Evolutionary conservation across 495 filamentous ascomycete species (phyloP).

Genomic region (Neohortaea acidophila): DNA sequence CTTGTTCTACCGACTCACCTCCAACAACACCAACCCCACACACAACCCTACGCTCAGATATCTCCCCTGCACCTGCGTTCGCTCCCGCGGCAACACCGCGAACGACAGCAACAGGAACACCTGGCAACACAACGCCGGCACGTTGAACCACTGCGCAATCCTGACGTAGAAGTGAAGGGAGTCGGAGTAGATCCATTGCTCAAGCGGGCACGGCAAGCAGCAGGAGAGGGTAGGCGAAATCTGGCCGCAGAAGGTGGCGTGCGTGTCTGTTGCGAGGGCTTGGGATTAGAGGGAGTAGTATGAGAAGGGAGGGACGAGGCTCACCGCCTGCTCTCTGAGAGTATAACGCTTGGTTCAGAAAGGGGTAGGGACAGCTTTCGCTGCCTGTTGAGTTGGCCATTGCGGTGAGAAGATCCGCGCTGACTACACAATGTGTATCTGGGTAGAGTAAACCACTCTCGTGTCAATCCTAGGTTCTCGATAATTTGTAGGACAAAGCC

Average conservation of each 20-base stretch:
- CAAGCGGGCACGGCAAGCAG: constrained; percentile 27
- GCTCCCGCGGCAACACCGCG: constrained; percentile 20
- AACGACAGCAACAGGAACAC: constrained; percentile 27
- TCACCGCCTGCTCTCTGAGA: too few relatives aligned
- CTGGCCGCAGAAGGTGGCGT: constrained; percentile 23
- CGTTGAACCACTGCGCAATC: constrained; percentile 24
- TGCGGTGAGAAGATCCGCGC: too few relatives aligned
- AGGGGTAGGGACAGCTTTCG: constrained; percentile 21
- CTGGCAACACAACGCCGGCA: constrained; percentile 24
- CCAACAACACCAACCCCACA: constrained; percentile 21
- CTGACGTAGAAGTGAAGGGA: constrained; percentile 6
- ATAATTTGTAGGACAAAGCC: too few relatives aligned
- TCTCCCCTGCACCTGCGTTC: constrained; percentile 22
- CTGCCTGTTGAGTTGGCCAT: constrained; percentile 11
- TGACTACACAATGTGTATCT: too few relatives aligned
- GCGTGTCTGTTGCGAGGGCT: constrained; percentile 12
- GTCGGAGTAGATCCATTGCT: constrained; percentile 24
- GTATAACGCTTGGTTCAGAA: not conserved
- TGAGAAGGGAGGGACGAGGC: too few relatives aligned
- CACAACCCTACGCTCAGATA: constrained; percentile 26
- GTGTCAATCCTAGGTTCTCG: too few relatives aligned
- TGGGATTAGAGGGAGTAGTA: not conserved
- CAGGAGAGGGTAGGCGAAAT: constrained; percentile 15
- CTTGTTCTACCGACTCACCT: too few relatives aligned
- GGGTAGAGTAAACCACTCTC: too few relatives aligned